These are phyloP conservation scores for Blastocystis sp. DNA, from an alignment of 352 stramenopile genomes.

Conservation along the genomic window DNA sequence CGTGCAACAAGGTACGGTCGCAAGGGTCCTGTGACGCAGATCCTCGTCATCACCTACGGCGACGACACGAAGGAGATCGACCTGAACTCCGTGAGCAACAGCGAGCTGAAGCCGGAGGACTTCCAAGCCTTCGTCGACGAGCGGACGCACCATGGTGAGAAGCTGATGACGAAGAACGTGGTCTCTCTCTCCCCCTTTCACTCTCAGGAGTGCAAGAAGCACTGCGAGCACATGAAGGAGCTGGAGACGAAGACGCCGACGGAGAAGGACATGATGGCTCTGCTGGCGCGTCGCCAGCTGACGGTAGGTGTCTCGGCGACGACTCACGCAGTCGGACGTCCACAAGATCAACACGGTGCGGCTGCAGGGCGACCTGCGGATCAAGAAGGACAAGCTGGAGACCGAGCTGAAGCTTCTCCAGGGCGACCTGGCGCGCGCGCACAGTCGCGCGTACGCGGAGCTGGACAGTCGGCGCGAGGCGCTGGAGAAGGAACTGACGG, in stretches of 20 bases:
- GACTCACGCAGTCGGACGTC: neutral
- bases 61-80: slow-evolving; percentile 27
- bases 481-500: slow-evolving; percentile 40
- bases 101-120: slow-evolving; percentile 2
- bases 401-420: slow-evolving; percentile 14
- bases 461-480: neutral
- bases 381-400: slow-evolving; percentile 49
- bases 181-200: neutral
- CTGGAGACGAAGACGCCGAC: slow-evolving; percentile 47
- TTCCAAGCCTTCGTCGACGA: slow-evolving; percentile 19
- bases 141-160: slow-evolving; percentile 12
- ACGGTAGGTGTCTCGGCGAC: neutral
- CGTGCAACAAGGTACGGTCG: neutral
- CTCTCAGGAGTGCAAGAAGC: slow-evolving; percentile 39
- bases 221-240: slow-evolving; percentile 10
- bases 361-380: neutral
- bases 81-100: slow-evolving; percentile 15
- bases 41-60: slow-evolving; percentile 28
- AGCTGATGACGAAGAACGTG: slow-evolving; percentile 37
- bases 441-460: neutral
- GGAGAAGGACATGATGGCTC: slow-evolving; percentile 8
- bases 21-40: neutral
- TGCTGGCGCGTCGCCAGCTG: slow-evolving; percentile 3
- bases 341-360: slow-evolving; percentile 36
- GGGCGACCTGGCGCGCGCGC: slow-evolving; percentile 5